Conservation (phyloP, 1,284 basidiomycete genomes). For the Sutorius eximius region DNA sequence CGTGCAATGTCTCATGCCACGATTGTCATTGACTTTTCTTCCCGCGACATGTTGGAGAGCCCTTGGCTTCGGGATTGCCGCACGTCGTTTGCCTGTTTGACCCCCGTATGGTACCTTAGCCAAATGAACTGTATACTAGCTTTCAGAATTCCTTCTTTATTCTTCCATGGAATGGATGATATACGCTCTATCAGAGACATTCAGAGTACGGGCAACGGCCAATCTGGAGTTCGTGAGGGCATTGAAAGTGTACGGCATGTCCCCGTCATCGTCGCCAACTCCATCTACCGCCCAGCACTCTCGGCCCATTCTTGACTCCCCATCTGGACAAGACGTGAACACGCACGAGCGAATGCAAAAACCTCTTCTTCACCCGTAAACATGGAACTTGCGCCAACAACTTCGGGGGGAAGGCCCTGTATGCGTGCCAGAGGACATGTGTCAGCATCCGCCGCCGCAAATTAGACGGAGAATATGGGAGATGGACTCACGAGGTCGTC, state of each 20-base stretch:
- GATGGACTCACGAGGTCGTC: slow-evolving; percentile 71
- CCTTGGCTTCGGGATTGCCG: slow-evolving; percentile 1
- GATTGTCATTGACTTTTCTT: background rate
- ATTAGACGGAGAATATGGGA: background rate
- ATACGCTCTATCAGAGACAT: background rate
- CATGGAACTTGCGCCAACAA: slow-evolving; percentile 80
- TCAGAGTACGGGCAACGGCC: background rate
- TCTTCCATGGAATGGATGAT: slow-evolving; percentile 8
- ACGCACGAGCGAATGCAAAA: slow-evolving; percentile 92
- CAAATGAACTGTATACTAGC: slow-evolving; percentile 29
- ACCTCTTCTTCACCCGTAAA: slow-evolving; percentile 93
- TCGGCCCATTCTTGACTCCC: slow-evolving; percentile 84
- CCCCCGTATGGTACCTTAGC: slow-evolving; percentile 16
- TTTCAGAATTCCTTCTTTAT: slow-evolving; percentile 2
- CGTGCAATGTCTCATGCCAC: slow-evolving; percentile 11
- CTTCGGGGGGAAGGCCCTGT: slow-evolving; percentile 75
- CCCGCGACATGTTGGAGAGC: background rate
- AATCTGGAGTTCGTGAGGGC: background rate
- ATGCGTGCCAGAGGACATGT: background rate
- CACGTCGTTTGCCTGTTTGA: slow-evolving; percentile 1
- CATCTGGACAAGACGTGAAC: slow-evolving; percentile 90
- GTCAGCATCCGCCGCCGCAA: background rate
- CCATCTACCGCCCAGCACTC: slow-evolving; percentile 44
- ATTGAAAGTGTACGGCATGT: background rate
- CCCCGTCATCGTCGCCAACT: background rate